Percentiles rank a stretch among this genome's conserved stretches.
Conservation (phyloP, 495 filamentous ascomycete species). For the Penicillium riverlandense region DNA sequence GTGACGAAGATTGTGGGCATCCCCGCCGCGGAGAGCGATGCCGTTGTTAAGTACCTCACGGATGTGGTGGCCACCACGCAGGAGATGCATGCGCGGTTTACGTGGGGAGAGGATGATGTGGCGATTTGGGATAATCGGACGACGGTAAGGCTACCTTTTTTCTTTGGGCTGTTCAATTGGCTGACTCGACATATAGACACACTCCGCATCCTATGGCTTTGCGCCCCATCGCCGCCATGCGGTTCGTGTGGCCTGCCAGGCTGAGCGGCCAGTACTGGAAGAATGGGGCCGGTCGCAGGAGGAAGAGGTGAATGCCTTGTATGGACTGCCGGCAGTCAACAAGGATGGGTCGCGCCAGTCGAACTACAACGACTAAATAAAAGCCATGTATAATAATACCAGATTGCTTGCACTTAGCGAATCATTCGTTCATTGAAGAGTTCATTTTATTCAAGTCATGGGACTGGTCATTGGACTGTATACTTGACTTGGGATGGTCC, state of each 20-base stretch:
- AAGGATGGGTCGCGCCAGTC: conserved; percentile 54
- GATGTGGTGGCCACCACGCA: conserved; percentile 55
- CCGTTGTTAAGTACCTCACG: conserved; percentile 58
- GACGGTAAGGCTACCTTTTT: conserved; percentile 30
- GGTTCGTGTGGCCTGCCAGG: conserved; percentile 52
- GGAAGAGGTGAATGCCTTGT: conserved; percentile 43
- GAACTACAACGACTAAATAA: conserved; percentile 55
- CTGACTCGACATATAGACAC: conserved; percentile 34
- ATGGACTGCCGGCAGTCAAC: conserved; percentile 46
- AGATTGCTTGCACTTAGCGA: not conserved
- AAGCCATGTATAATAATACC: not conserved
- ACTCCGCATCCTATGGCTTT: conserved; percentile 55
- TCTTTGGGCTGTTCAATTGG: not conserved
- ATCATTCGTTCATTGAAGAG: not conserved
- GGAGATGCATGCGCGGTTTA: conserved; percentile 64
- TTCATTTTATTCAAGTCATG: no score
- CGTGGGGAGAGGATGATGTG: conserved; percentile 63
- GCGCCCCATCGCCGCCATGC: conserved; percentile 56
- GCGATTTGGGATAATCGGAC: conserved; percentile 74
- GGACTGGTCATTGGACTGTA: no score
- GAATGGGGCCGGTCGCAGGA: conserved; percentile 50
- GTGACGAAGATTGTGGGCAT: conserved; percentile 67
- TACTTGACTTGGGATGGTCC: no score
- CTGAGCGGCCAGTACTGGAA: conserved; percentile 48
- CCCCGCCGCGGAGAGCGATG: conserved; percentile 57